Percentiles rank a stretch among this genome's conserved stretches.
phyloP scores from a whole-genome alignment of 352 stramenopile species.

The Globisporangium middletonii region DNA sequence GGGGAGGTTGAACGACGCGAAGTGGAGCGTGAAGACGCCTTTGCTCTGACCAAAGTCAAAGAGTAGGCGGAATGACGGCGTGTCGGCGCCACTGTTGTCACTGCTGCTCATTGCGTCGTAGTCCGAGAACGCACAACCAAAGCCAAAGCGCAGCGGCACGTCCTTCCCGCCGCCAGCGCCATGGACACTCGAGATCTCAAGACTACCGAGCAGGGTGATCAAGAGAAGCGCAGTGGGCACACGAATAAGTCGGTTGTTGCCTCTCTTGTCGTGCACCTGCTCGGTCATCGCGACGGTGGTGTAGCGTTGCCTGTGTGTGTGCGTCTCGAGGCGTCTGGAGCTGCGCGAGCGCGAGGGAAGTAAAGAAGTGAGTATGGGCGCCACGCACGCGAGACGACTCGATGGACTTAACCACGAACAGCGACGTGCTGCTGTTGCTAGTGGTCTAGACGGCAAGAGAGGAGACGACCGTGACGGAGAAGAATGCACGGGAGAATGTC shows the following conservation, averaged over 20 bases:
- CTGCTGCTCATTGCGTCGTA: slow-evolving; percentile 28
- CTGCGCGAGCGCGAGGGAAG: slow-evolving; percentile 1
- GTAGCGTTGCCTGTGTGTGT: neutral
- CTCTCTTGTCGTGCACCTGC: neutral
- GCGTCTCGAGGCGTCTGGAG: neutral
- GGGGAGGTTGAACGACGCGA: slow-evolving; percentile 46
- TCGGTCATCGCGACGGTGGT: neutral
- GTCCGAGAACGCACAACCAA: slow-evolving; percentile 48
- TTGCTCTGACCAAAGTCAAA: slow-evolving; percentile 38
- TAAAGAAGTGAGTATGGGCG: slow-evolving; percentile 2
- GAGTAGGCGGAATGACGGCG: slow-evolving; percentile 37
- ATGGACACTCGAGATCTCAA: neutral
- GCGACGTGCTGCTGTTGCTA: slow-evolving; percentile 2
- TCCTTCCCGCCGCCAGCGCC: slow-evolving; percentile 4
- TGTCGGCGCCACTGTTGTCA: neutral
- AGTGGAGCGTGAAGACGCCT: slow-evolving; percentile 57
- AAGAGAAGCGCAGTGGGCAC: neutral
- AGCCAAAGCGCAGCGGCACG: slow-evolving; percentile 28
- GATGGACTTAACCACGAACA: slow-evolving; percentile 9
- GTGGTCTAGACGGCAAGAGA: no score
- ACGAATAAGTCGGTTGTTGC: neutral
- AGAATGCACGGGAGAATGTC: no score
- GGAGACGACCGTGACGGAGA: no score
- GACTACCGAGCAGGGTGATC: neutral
- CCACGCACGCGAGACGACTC: no score